These are phyloP conservation scores for Zymoseptoria ardabiliae DNA, from an alignment of 2,329 filamentous ascomycete species.

Conservation along the genomic window DNA sequence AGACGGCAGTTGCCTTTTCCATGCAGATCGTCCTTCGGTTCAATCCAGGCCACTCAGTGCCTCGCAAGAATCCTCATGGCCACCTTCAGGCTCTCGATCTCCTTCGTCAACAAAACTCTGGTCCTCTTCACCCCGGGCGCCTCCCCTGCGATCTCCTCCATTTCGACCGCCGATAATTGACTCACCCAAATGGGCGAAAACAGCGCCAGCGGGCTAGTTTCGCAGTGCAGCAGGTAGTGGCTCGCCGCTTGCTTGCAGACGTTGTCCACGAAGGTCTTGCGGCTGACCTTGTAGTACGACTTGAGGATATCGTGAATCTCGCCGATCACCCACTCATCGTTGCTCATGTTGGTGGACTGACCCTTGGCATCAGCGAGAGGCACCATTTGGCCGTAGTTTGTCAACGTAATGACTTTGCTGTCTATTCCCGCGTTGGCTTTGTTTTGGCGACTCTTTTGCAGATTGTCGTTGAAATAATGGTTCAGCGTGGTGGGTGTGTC, in stretches of 20 bases:
- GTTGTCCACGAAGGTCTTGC: conserved; percentile 56
- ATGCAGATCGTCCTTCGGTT: too few species aligned
- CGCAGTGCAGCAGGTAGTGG: conserved; percentile 46
- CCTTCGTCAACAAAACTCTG: conserved; percentile 38
- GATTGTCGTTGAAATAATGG: conserved; percentile 44
- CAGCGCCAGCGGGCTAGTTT: conserved; percentile 45
- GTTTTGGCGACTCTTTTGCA: conserved; percentile 30
- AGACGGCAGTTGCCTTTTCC: too few species aligned
- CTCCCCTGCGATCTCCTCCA: conserved; percentile 54
- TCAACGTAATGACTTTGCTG: too few species aligned
- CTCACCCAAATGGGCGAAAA: conserved; percentile 48
- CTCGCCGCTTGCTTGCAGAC: conserved; percentile 53
- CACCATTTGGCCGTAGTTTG: conserved; percentile 13
- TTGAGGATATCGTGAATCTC: conserved; percentile 55
- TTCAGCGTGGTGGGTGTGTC: conserved; percentile 46
- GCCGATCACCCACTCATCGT: conserved; percentile 35
- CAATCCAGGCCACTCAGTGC: not conserved
- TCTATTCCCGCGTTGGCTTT: conserved; percentile 7
- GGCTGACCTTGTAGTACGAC: conserved; percentile 54
- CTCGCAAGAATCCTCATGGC: conserved; percentile 13
- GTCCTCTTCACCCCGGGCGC: conserved; percentile 36
- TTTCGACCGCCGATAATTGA: conserved; percentile 40
- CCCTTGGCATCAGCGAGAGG: conserved; percentile 14
- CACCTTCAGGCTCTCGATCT: conserved; percentile 34
- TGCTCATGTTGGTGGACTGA: conserved; percentile 26